Conservation (phyloP, 805 yeast genomes). For the Priceomyces medius region DNA sequence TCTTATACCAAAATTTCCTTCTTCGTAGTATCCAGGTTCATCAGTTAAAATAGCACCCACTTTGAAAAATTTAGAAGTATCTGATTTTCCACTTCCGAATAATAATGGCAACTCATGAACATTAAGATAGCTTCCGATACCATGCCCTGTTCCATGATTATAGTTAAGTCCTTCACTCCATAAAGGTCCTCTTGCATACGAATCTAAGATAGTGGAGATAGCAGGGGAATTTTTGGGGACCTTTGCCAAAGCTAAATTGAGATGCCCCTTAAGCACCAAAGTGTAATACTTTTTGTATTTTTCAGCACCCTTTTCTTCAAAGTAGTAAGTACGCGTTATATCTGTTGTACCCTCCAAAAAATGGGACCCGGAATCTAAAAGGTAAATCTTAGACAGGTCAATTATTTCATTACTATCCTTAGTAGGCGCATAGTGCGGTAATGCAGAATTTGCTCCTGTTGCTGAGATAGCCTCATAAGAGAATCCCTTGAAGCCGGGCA, state of each 20-base stretch:
- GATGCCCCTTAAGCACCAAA: conserved; percentile 85
- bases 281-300: conserved; percentile 79
- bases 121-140: conserved; percentile 86
- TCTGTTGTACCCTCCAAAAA: conserved; percentile 94
- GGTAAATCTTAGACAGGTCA: conserved; percentile 64
- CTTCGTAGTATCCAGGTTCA: conserved; percentile 93
- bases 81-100: conserved; percentile 60
- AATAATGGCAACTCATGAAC: conserved; percentile 96
- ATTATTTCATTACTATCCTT: conserved; percentile 56
- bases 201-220: conserved; percentile 74
- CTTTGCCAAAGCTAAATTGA: conserved; percentile 76
- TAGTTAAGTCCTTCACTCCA: conserved; percentile 84
- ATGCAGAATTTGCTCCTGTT: conserved; percentile 71
- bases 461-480: conserved; percentile 79
- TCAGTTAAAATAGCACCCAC: conserved; percentile 78
- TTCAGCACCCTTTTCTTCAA: conserved; percentile 31
- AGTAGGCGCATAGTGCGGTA: conserved; percentile 75
- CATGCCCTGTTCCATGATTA: conserved; percentile 96
- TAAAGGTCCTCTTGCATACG: conserved; percentile 77
- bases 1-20: conserved; percentile 86
- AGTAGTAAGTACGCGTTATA: conserved; percentile 84
- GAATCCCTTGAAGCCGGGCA: conserved; percentile 59
- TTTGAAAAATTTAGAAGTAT: conserved; percentile 38
- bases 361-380: conserved; percentile 91
- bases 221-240: conserved; percentile 69